A percentile compares a stretch with the other conserved stretches of the same genome.
Evolutionary conservation across 2,329 filamentous ascomycete genomes (phyloP).

Genomic region (Ceratocystis albifundus): DNA sequence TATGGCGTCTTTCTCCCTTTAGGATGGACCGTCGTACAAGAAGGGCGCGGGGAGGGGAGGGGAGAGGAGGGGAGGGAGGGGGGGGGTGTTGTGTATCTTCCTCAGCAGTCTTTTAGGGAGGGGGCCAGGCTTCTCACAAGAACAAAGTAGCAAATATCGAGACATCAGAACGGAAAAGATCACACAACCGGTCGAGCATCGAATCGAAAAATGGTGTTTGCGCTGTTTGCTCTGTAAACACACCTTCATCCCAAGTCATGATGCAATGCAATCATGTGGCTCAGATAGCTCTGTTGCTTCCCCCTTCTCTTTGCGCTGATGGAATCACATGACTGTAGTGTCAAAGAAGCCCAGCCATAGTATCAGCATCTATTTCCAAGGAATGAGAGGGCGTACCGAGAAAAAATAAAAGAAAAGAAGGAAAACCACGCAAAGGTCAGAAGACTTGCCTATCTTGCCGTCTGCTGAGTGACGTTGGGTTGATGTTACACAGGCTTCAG

Average conservation of each 20-base stretch:
- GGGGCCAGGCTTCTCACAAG: background rate
- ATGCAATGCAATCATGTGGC: conserved; percentile 7
- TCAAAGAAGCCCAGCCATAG: background rate
- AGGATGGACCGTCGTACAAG: background rate
- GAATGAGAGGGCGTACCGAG: too few species aligned
- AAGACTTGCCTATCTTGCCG: background rate
- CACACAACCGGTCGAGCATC: background rate
- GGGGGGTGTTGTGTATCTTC: background rate
- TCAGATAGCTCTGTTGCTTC: background rate
- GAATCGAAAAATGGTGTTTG: background rate
- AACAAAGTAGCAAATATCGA: background rate
- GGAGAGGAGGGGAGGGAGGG: background rate
- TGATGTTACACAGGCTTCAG: background rate
- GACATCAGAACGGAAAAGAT: background rate
- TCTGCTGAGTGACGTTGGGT: conserved; percentile 9
- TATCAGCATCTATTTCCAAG: background rate
- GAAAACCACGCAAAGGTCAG: background rate
- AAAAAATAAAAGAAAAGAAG: too few species aligned
- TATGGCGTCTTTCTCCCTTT: background rate
- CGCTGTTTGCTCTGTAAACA: background rate
- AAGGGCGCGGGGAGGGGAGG: background rate
- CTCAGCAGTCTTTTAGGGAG: too few species aligned
- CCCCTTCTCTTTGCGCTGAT: background rate
- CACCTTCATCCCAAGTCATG: background rate
- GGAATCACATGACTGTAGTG: background rate